These are phyloP conservation scores for Rhodotorula sp. DNA, from an alignment of 1,284 basidiomycete species.

Conservation along the genomic window DNA sequence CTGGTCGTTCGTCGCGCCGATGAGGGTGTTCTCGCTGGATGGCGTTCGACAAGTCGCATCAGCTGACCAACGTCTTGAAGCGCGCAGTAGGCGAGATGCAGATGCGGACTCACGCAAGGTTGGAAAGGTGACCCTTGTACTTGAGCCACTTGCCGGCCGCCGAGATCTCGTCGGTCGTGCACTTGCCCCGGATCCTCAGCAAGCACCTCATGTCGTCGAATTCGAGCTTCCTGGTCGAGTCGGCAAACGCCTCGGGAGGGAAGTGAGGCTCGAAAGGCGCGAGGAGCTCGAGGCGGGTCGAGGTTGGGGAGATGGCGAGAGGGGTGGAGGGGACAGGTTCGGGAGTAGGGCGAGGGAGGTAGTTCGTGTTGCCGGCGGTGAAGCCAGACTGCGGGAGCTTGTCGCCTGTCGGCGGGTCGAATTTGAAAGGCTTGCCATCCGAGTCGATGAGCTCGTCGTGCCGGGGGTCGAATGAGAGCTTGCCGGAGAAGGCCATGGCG, in stretches of 20 bases:
- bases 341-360: constrained; percentile 76
- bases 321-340: constrained; percentile 65
- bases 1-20: constrained; percentile 88
- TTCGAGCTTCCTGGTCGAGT: constrained; percentile 64
- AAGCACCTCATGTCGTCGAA: constrained; percentile 68
- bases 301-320: constrained; percentile 74
- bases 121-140: constrained; percentile 66
- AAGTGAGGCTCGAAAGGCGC: constrained; percentile 85
- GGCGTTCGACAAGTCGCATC: background rate
- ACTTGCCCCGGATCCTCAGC: constrained; percentile 91
- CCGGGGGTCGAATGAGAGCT: constrained; percentile 90
- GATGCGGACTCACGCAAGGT: constrained; percentile 37
- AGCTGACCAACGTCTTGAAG: background rate
- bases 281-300: constrained; percentile 81
- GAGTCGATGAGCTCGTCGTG: constrained; percentile 71
- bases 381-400: constrained; percentile 84
- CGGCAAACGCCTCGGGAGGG: constrained; percentile 51
- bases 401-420: constrained; percentile 77
- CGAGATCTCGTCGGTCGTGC: constrained; percentile 97
- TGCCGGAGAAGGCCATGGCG: constrained; percentile 86
- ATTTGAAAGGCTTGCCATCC: constrained; percentile 65
- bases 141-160: constrained; percentile 97
- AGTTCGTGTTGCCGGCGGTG: constrained; percentile 66
- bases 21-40: constrained; percentile 48
- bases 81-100: background rate